phyloP scores from a whole-genome alignment of 176 grass and related monocot species.

The Tuctoria greenei region DNA sequence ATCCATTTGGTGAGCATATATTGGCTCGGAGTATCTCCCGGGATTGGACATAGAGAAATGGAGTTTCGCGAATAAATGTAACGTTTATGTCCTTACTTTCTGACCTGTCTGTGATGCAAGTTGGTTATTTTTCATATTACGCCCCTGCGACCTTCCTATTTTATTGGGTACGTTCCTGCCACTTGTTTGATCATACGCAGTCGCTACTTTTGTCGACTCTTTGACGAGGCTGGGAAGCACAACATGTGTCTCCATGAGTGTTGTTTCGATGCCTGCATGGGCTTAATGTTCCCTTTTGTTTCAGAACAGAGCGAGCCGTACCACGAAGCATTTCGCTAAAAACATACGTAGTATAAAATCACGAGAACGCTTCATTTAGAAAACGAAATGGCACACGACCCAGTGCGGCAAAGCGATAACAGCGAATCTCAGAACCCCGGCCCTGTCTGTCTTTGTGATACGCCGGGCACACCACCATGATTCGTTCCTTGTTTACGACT shows the following conservation, averaged over 20 bases:
- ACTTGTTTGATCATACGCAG: background rate
- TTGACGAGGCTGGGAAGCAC: conserved; percentile 21
- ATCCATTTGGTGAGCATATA: too few relatives aligned
- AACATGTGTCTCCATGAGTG: conserved; percentile 7
- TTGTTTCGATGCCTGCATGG: background rate
- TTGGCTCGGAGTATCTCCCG: too few relatives aligned
- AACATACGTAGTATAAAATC: background rate
- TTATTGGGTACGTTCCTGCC: background rate
- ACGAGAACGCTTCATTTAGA: conserved; percentile 8
- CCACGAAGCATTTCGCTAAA: background rate
- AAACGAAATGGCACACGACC: background rate
- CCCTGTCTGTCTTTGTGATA: background rate
- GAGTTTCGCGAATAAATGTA: too few relatives aligned
- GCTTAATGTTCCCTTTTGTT: conserved; percentile 1
- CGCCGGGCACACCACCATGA: background rate
- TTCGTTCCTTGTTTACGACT: conserved; percentile 37
- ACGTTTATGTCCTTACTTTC: too few relatives aligned
- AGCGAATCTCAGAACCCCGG: conserved; percentile 24
- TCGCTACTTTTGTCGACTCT: conserved; percentile 5
- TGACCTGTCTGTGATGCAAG: too few relatives aligned
- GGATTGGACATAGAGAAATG: too few relatives aligned
- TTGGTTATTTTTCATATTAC: too few relatives aligned
- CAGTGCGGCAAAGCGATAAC: conserved; percentile 31
- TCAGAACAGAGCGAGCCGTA: conserved; percentile 11
- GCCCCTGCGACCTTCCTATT: background rate